Base-by-base conservation (phyloP, 164 flowering plant species). In the Magnolia changhungtana region DNA sequence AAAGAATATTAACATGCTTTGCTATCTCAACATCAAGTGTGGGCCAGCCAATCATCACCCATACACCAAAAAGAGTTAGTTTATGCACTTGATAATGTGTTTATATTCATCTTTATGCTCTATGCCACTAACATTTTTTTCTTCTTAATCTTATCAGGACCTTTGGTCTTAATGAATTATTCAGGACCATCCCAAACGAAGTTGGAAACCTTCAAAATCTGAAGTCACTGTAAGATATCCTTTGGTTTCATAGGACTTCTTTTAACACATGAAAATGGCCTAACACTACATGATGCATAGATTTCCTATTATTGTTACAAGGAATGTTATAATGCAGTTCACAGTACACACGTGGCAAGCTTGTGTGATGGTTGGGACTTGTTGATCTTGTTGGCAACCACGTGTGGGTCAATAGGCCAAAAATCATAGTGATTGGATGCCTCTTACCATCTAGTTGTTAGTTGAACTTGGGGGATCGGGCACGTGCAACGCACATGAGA, bases 171-270 rank as follows among this genome's bases (percentile, higher is more conserved):
- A 85, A 85, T 81, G 78, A 83, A 45, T 78, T 85, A 50, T 83
- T 84, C 14, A 85, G 87, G 63, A 29, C 74, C 63, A 75, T 85
- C 31, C 87, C 87, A n/a, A 74, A 75, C 55, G 87, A 85, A 71
- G 79, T 92, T 50, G 96, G 94, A 52, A 45, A 73, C 61, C 90
- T 91, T 71, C 83, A 84, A 13, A 80, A 85, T 24, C 76, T 90
- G 67, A 68, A 20, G 77, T 71, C 77, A 50, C 49, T 90, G 92
- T 90, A 85, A 31, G 50, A 66, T 69, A 27, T 69, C 72, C 67
- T 31, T 64, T 64, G 67, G 67, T 64, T 64, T 64, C 67, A 5
- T 64, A 24, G 10, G n/a, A 64, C 4, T 64, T 16, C 21, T 20
- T n/a, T 64, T 64, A 64, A n/a, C 67, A 31, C 37, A 1, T 31